Percentiles rank a stretch among this genome's conserved stretches.
Conservation (phyloP, 2,329 filamentous ascomycete species). For the Macrophomina tecta region DNA sequence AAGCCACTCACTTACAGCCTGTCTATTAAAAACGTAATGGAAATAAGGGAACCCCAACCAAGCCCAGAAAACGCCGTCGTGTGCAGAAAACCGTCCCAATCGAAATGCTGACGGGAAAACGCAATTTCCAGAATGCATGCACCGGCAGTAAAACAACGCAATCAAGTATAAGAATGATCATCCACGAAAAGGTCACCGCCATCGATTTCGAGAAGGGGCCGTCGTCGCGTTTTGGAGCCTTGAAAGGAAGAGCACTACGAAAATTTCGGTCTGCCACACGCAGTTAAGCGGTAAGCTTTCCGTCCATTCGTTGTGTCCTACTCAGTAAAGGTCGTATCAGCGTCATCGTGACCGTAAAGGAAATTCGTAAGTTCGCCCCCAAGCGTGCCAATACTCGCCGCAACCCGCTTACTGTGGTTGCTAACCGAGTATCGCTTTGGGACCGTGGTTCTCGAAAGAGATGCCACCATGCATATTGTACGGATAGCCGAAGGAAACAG, state of each 20-base stretch:
- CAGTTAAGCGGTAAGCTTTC: constrained; percentile 18
- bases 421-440: constrained; percentile 48
- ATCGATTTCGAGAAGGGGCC: constrained; percentile 6
- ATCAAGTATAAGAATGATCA: constrained; percentile 25
- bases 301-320: constrained; percentile 42
- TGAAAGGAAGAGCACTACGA: constrained; percentile 6
- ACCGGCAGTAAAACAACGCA: constrained; percentile 11
- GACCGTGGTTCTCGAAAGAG: constrained; percentile 53
- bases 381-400: constrained; percentile 10
- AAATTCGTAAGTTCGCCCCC: constrained; percentile 41
- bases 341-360: constrained; percentile 40
- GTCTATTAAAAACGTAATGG: constrained; percentile 27
- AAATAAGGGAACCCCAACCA: constrained; percentile 12
- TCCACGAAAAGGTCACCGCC: constrained; percentile 17
- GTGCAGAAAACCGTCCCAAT: constrained; percentile 26
- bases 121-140: constrained; percentile 27
- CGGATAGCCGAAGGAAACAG: constrained; percentile 49
- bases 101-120: constrained; percentile 23
- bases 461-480: constrained; percentile 52
- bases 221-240: constrained; percentile 11
- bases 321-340: constrained; percentile 42
- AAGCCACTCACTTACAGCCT: constrained; percentile 25
- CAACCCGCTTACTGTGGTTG: constrained; percentile 16
- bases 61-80: constrained; percentile 22
- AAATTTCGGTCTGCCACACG: constrained; percentile 4